These are phyloP conservation scores for Grigorovia yakushimaensis DNA, from an alignment of 805 yeast genomes.

Conservation along the genomic window DNA sequence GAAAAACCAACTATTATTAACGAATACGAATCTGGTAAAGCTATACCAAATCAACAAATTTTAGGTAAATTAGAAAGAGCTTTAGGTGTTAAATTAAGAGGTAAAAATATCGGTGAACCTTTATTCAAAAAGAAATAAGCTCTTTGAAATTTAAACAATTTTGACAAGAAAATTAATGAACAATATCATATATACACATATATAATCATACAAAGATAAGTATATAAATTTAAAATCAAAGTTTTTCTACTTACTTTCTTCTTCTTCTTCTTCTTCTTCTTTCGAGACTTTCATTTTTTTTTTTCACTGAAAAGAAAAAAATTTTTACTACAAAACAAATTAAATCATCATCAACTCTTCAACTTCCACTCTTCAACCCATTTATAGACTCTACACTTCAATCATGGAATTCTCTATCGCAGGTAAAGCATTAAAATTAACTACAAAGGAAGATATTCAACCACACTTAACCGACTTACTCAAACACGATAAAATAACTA, in stretches of 20 bases:
- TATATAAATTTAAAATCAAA: no score
- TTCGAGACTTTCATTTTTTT: no score
- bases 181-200: not conserved
- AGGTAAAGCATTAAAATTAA: conserved; percentile 68
- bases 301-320: no score
- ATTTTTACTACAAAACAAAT: no score
- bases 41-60: conserved; percentile 91
- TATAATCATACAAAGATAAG: no score
- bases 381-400: no score
- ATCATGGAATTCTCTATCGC: conserved; percentile 43
- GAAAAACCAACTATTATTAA: conserved; percentile 93
- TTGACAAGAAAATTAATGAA: no score
- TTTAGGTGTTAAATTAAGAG: conserved; percentile 89
- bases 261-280: no score
- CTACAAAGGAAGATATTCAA: conserved; percentile 60
- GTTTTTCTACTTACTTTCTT: no score
- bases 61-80: conserved; percentile 89
- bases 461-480: conserved; percentile 55
- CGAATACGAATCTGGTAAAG: conserved; percentile 96
- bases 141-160: no score
- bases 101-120: conserved; percentile 91
- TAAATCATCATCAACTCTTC: no score
- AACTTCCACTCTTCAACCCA: no score
- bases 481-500: conserved; percentile 30
- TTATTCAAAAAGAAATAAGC: conserved; percentile 39